These are phyloP conservation scores for Xylaria sp. DNA, from an alignment of 2,329 filamentous ascomycete species.

Conservation along the genomic window DNA sequence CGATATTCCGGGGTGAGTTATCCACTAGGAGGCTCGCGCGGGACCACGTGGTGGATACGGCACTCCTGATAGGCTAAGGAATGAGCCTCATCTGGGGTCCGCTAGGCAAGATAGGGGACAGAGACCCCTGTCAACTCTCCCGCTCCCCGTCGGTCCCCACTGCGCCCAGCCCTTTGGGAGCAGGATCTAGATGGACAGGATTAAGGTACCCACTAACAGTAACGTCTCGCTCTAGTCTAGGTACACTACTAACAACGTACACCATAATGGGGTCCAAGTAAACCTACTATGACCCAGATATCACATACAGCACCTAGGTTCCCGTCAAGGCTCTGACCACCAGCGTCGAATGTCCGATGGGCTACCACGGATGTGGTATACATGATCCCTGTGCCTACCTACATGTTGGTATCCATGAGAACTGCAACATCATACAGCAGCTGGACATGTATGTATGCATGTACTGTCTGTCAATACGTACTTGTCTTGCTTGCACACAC, in stretches of 20 bases:
- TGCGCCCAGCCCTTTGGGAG: conserved; percentile 31
- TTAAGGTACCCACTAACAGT: neutral
- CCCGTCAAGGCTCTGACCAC: neutral
- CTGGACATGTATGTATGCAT: neutral
- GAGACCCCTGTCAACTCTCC: neutral
- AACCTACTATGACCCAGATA: neutral
- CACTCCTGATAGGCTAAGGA: conserved; percentile 26
- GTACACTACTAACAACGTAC: neutral
- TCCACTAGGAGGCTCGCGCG: conserved; percentile 26
- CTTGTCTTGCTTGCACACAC: neutral
- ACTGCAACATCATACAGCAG: neutral
- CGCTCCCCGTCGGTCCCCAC: conserved; percentile 1
- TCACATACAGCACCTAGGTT: neutral
- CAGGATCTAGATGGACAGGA: neutral
- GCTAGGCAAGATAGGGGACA: conserved; percentile 15
- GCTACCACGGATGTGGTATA: neutral
- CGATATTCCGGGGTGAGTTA: conserved; percentile 12
- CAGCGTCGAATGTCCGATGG: neutral
- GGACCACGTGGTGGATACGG: conserved; percentile 33
- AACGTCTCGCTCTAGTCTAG: neutral
- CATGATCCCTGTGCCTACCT: neutral
- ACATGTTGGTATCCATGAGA: neutral
- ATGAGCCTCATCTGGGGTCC: conserved; percentile 33
- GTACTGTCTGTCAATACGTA: neutral
- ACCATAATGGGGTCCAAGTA: neutral